phyloP scores from a whole-genome alignment of 1,284 basidiomycete genomes.

The Cutaneotrichosporon dermatis region DNA sequence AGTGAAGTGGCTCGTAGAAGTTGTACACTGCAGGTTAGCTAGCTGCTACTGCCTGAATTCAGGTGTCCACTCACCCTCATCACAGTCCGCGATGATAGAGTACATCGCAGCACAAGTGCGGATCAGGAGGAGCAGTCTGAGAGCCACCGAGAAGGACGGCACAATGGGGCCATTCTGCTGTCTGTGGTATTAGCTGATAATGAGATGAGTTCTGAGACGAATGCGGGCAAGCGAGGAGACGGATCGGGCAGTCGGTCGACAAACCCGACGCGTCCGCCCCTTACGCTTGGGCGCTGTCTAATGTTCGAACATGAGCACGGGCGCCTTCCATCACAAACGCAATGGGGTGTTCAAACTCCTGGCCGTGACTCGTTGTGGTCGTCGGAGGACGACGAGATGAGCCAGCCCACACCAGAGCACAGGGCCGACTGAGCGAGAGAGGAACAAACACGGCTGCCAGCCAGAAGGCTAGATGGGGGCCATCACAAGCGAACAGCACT shows the following conservation, averaged over 20 bases:
- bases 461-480: no score
- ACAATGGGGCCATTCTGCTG: conserved; percentile 61
- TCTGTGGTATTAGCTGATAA: conserved; percentile 13
- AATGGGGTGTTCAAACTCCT: no score
- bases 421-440: no score
- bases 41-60: no score
- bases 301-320: background rate
- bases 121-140: conserved; percentile 76
- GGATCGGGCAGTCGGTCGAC: no score
- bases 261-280: background rate
- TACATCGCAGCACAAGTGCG: conserved; percentile 90
- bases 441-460: no score
- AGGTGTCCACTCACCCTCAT: conserved; percentile 67
- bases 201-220: no score
- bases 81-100: conserved; percentile 90
- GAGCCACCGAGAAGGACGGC: conserved; percentile 73
- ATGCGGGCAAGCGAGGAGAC: no score
- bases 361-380: no score
- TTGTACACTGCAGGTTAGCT: conserved; percentile 78
- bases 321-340: no score
- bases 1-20: conserved; percentile 97
- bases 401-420: no score
- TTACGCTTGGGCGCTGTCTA: background rate
- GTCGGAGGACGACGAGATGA: no score
- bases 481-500: conserved; percentile 8